Percentiles rank a stretch among this genome's conserved stretches.
Evolutionary conservation across 257 asterid species (phyloP).

Genomic region (Nicotiana otophora): DNA sequence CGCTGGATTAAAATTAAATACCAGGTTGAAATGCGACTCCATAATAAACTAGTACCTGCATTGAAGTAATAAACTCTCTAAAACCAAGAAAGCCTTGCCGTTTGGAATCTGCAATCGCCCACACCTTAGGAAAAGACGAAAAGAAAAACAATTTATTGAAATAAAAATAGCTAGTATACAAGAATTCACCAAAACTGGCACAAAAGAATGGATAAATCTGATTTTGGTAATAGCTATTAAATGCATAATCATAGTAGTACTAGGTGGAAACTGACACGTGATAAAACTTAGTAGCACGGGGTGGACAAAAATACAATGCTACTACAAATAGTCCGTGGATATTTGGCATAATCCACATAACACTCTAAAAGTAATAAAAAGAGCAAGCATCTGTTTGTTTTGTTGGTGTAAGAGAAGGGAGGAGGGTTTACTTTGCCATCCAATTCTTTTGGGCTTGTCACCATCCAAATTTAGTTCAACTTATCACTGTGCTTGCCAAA

Average conservation of each 20-base stretch:
- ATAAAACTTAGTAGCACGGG: not conserved
- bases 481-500: not conserved
- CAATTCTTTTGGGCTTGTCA: not conserved
- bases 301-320: not conserved
- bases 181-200: not conserved
- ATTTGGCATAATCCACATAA: not conserved
- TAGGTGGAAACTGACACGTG: not conserved
- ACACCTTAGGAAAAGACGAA: conserved; percentile 42
- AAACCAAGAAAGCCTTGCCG: conserved; percentile 94
- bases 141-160: not conserved
- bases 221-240: not conserved
- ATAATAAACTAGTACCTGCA: conserved; percentile 59
- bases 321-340: not conserved
- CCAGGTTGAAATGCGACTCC: not conserved
- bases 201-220: not conserved
- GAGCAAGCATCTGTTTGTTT: not conserved
- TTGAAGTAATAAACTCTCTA: conserved; percentile 73
- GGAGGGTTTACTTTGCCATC: not conserved
- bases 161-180: not conserved
- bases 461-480: not conserved
- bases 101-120: conserved; percentile 94
- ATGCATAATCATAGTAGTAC: not conserved
- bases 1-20: not conserved
- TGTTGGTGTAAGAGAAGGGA: not conserved
- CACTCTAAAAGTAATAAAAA: not conserved